Evolutionary conservation across 148 eudicot species (phyloP), one percentile per base, ranked within the genome.

Genomic region (Simmondsia chinensis): DNA sequence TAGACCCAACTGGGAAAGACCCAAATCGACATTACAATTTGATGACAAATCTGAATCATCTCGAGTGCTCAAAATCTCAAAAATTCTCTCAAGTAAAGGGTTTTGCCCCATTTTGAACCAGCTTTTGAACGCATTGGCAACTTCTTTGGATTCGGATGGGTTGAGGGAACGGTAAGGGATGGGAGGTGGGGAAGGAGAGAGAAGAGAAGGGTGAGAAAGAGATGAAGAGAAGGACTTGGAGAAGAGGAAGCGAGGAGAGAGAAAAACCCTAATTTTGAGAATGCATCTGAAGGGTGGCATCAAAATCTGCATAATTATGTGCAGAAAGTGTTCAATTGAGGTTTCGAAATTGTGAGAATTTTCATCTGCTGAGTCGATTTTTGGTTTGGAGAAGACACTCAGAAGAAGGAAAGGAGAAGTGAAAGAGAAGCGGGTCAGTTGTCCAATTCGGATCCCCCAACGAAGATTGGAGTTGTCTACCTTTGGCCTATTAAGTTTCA

Each of bases 61-160:
- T 0, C 40, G 8, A 5, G 43, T 4, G 13, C 48, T 43, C 33
- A 81, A 33, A 37, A 65, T 55, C 31, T 70, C 36, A 41, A 48
- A 77, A 33, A 81, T 65, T 14, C 43, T 57, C 1, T 81, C 89
- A 6, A 71, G 15, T 11, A 43, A 28, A 0, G 80, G 69, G 16
- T 60, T 68, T 35, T 42, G 34, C 2, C 61, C 24, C 22, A 70
- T 48, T 18, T 46, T 46, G 48, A 74, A 81, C 89, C 89, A 81
- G 16, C 57, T 47, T 16, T 21, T 53, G 35, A 81, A 77, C 9
- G 75, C 49, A 1, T 19, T 20, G 1, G 40, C 76, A 7, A 74
- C 73, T 19, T 42, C 63, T 14, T 25, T 33, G 8, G 74, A 17
- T 7, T 57, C 59, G 17, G 37, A 24, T 33, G 50, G 33, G 49